Percentiles rank a stretch among this genome's conserved stretches.
Conservation (phyloP, 495 filamentous ascomycete species). For the Annulohypoxylon stygium region DNA sequence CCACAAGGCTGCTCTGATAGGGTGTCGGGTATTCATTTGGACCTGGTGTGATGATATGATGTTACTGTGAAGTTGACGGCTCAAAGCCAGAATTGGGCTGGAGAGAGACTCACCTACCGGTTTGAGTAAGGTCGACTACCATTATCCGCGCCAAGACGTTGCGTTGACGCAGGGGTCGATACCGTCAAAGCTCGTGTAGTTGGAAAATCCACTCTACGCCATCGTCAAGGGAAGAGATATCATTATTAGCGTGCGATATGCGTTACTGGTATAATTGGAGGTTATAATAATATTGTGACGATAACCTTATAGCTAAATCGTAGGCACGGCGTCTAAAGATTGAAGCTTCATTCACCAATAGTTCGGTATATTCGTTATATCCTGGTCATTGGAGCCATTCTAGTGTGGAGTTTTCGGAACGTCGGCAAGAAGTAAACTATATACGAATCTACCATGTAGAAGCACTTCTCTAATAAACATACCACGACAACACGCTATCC, state of each 20-base stretch:
- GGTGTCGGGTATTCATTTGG: not conserved
- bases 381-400: too few species aligned
- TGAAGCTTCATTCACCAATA: too few species aligned
- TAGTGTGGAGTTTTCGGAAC: too few species aligned
- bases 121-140: slow-evolving; percentile 18
- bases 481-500: too few species aligned
- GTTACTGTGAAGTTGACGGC: slow-evolving; percentile 23
- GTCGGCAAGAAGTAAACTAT: too few species aligned
- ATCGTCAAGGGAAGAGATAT: not conserved
- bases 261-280: not conserved
- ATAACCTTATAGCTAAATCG: not conserved
- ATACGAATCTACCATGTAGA: too few species aligned
- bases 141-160: slow-evolving; percentile 33
- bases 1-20: slow-evolving; percentile 20
- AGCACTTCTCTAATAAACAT: too few species aligned
- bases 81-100: slow-evolving; percentile 16
- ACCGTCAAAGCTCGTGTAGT: slow-evolving; percentile 24
- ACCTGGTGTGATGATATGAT: slow-evolving; percentile 14
- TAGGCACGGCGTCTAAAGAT: not conserved
- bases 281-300: not conserved
- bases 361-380: too few species aligned
- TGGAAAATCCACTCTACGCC: not conserved
- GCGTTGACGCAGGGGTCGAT: slow-evolving; percentile 27
- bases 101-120: slow-evolving; percentile 26
- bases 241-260: not conserved